phyloP scores from a whole-genome alignment of 2,329 filamentous ascomycete genomes.

The Trichophyton verrucosum region DNA sequence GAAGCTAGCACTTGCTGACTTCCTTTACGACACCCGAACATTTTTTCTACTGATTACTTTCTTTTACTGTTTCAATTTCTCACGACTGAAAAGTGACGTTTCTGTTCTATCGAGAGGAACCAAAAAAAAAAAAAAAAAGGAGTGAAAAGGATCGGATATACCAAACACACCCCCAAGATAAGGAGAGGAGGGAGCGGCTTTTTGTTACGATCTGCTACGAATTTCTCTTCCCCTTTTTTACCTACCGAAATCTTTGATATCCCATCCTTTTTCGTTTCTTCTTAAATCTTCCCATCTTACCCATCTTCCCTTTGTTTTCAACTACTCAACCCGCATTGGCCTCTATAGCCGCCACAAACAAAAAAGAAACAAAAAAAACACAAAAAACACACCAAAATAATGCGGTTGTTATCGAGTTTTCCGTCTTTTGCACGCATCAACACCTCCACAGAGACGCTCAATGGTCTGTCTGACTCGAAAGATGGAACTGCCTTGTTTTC shows the following conservation, averaged over 20 bases:
- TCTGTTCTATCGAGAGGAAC: background rate
- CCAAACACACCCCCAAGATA: background rate
- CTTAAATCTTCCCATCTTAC: conserved; percentile 4
- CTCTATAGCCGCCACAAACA: background rate
- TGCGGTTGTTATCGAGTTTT: conserved; percentile 9
- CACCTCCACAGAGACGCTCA: conserved; percentile 1
- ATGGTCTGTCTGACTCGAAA: background rate
- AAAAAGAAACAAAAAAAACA: background rate
- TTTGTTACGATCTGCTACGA: conserved; percentile 35
- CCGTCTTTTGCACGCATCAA: background rate
- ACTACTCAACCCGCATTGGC: background rate
- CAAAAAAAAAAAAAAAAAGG: background rate
- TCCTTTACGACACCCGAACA: background rate
- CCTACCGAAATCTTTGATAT: conserved; percentile 9
- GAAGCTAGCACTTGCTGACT: background rate
- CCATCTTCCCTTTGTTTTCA: background rate
- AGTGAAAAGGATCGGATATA: background rate
- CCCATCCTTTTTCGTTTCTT: conserved; percentile 8
- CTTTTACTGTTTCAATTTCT: conserved; percentile 24
- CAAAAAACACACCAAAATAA: background rate
- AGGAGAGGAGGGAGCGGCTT: conserved; percentile 22
- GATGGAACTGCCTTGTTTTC: background rate
- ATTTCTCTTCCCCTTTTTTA: conserved; percentile 17
- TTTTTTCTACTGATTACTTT: conserved; percentile 8
- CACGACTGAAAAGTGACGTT: conserved; percentile 14